phyloP scores from a whole-genome alignment of 2,329 filamentous ascomycete genomes.

The Leptosphaerulina australis region DNA sequence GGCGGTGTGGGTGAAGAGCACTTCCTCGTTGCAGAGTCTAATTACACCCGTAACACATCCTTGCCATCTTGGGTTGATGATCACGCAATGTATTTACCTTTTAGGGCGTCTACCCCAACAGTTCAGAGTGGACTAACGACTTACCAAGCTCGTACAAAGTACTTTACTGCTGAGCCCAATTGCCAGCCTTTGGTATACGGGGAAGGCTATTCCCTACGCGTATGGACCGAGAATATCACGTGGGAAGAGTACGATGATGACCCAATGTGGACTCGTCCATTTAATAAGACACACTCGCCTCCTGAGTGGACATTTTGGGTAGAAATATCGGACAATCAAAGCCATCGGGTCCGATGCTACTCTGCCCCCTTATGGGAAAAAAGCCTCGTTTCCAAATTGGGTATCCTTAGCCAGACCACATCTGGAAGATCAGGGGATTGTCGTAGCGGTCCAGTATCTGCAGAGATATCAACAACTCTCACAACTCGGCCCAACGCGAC shows the following conservation, averaged over 20 bases:
- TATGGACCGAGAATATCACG: no score
- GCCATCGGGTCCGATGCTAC: no score
- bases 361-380: no score
- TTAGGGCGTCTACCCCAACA: conserved; percentile 24
- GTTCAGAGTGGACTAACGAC: conserved; percentile 1
- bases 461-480: conserved; percentile 17
- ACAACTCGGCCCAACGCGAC: conserved; percentile 14
- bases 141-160: conserved; percentile 39
- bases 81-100: conserved; percentile 56
- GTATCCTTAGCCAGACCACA: no score
- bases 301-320: no score
- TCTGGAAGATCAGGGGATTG: no score
- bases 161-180: conserved; percentile 40
- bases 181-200: conserved; percentile 37
- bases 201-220: background rate
- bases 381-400: no score
- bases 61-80: conserved; percentile 58
- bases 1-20: conserved; percentile 41
- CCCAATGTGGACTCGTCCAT: no score
- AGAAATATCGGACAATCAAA: no score
- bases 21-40: conserved; percentile 54
- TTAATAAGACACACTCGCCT: no score
- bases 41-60: conserved; percentile 51
- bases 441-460: no score
- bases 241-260: no score